Conservation (phyloP, 1,284 basidiomycete species). For the Somion occarium region DNA sequence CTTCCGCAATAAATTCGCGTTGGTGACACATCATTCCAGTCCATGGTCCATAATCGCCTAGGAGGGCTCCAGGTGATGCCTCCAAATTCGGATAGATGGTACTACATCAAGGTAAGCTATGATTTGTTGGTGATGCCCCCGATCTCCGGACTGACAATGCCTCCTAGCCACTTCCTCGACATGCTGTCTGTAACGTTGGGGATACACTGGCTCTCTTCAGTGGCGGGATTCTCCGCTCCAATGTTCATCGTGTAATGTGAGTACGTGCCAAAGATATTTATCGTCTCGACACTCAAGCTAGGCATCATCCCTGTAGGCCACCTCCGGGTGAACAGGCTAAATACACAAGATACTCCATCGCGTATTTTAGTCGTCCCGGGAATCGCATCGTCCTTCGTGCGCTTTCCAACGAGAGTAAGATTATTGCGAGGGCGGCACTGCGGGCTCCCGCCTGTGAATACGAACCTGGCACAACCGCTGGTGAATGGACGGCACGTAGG, state of each 20-base stretch:
- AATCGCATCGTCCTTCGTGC: slow-evolving; percentile 26
- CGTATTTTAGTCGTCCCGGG: slow-evolving; percentile 35
- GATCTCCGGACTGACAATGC: slow-evolving; percentile 1
- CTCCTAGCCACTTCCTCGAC: slow-evolving; percentile 29
- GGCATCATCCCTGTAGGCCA: slow-evolving; percentile 18
- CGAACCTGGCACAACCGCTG: slow-evolving; percentile 37
- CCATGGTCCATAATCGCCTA: slow-evolving; percentile 34
- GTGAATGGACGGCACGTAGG: slow-evolving; percentile 45
- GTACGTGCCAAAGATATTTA: slow-evolving; percentile 5
- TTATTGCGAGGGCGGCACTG: slow-evolving; percentile 38
- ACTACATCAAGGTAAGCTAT: slow-evolving; percentile 38
- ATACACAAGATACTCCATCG: slow-evolving; percentile 30
- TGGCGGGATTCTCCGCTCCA: slow-evolving; percentile 33
- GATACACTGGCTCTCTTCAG: slow-evolving; percentile 34
- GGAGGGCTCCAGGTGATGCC: slow-evolving; percentile 39
- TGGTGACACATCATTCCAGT: slow-evolving; percentile 6
- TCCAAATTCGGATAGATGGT: slow-evolving; percentile 32
- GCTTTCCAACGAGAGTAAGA: slow-evolving; percentile 39
- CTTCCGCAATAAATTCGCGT: background rate
- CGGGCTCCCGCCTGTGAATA: slow-evolving; percentile 29
- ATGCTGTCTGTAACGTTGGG: slow-evolving; percentile 36
- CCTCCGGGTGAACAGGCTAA: slow-evolving; percentile 30
- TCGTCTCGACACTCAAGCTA: background rate
- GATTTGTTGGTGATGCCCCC: background rate
- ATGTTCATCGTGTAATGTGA: slow-evolving; percentile 32